phyloP scores from a whole-genome alignment of 441 rosid genomes.

The Corymbia calophylla region DNA sequence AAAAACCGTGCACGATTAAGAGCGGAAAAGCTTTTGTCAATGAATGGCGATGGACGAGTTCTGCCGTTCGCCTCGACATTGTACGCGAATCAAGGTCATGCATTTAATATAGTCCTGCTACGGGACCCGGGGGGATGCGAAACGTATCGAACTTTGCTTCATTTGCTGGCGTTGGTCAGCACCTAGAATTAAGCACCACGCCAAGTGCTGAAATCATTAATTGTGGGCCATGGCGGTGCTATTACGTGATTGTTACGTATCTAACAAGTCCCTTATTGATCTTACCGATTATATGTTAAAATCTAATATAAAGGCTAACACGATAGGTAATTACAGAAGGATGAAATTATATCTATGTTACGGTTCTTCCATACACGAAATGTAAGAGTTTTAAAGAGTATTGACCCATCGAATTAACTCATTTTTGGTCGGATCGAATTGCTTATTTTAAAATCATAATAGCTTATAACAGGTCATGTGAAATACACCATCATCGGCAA shows the following conservation, averaged over 20 bases:
- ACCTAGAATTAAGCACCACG: background rate
- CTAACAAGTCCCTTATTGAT: background rate
- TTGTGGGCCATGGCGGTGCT: background rate
- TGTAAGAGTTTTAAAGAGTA: background rate
- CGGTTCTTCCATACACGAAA: background rate
- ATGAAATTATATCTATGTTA: background rate
- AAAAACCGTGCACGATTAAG: background rate
- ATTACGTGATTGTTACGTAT: background rate
- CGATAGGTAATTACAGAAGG: background rate
- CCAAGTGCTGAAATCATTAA: background rate
- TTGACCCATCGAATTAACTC: background rate
- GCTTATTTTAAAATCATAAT: background rate
- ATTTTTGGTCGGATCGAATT: rapidly evolving
- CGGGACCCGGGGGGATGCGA: no score
- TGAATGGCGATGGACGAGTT: background rate
- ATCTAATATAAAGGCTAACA: background rate
- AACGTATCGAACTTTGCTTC: background rate
- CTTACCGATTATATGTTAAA: background rate
- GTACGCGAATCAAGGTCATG: background rate
- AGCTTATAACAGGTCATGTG: background rate
- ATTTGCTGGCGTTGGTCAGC: background rate
- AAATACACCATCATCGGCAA: background rate
- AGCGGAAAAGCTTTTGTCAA: background rate
- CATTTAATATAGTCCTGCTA: background rate
- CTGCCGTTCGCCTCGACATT: background rate